Evolutionary conservation across 75 land plant genomes (phyloP).

Genomic region (Picea glauca): DNA sequence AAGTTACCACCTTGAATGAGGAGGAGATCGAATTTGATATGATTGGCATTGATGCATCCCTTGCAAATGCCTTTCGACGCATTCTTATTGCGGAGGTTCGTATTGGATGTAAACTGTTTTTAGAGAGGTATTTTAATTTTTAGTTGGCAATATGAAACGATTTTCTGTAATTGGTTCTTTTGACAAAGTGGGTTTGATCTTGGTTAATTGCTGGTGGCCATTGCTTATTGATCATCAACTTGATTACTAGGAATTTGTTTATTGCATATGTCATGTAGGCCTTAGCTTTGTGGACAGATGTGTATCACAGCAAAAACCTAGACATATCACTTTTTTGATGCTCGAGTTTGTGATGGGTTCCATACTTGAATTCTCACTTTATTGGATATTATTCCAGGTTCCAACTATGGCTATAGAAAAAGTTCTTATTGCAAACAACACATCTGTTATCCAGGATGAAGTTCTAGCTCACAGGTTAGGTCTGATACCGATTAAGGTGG

Average conservation of each 20-base stretch:
- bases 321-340: not conserved
- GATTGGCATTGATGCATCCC: slow-evolving; percentile 92
- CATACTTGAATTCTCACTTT: not conserved
- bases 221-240: not conserved
- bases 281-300: not conserved
- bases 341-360: no score
- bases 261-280: not conserved
- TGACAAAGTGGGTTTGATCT: not conserved
- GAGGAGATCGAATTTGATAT: slow-evolving; percentile 96
- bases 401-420: slow-evolving; percentile 99
- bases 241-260: not conserved
- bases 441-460: slow-evolving; percentile 88
- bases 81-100: slow-evolving; percentile 95
- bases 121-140: not conserved
- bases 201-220: not conserved
- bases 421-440: slow-evolving; percentile 85
- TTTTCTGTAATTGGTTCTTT: not conserved
- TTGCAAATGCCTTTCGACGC: slow-evolving; percentile 94
- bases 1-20: slow-evolving; percentile 51
- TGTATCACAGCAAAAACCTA: not conserved
- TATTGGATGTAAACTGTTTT: not conserved
- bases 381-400: slow-evolving; percentile 37
- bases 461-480: slow-evolving; percentile 93
- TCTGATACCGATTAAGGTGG: slow-evolving; percentile 76
- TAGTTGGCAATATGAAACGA: no score